Evolutionary conservation across 805 yeast species (phyloP).

Genomic region (Nakazawaea wickerhamii): DNA sequence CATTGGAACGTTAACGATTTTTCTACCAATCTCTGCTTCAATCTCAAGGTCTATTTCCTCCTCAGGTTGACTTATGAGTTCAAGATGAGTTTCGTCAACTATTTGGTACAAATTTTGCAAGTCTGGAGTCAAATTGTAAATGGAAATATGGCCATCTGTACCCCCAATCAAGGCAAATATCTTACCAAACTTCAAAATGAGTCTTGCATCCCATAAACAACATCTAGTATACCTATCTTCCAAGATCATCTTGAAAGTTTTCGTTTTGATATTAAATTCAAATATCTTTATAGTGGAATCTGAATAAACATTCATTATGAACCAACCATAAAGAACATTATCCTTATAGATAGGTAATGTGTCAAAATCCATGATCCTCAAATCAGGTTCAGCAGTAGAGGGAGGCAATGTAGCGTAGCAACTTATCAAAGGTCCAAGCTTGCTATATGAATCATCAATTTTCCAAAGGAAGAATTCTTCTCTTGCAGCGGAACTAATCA

Average conservation of each 20-base stretch:
- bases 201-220: constrained; percentile 63
- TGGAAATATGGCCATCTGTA: constrained; percentile 75
- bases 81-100: background rate
- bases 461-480: constrained; percentile 88
- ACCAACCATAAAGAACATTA: constrained; percentile 33
- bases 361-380: constrained; percentile 85
- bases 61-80: background rate
- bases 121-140: constrained; percentile 47
- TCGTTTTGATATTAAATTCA: constrained; percentile 36
- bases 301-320: constrained; percentile 72
- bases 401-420: constrained; percentile 53
- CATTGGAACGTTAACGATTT: constrained; percentile 2
- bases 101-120: background rate
- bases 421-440: constrained; percentile 37
- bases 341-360: constrained; percentile 31
- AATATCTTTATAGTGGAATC: constrained; percentile 73
- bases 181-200: constrained; percentile 29
- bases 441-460: constrained; percentile 29
- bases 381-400: constrained; percentile 59
- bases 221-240: constrained; percentile 61
- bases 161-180: constrained; percentile 52
- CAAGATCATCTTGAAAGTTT: constrained; percentile 37
- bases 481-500: constrained; percentile 67
- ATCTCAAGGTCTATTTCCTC: constrained; percentile 1
- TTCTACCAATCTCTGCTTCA: constrained; percentile 8